A percentile compares a stretch with the other conserved stretches of the same genome.
Evolutionary conservation across 1,284 basidiomycete species (phyloP).

Genomic region (Leccinum glutinopallens): DNA sequence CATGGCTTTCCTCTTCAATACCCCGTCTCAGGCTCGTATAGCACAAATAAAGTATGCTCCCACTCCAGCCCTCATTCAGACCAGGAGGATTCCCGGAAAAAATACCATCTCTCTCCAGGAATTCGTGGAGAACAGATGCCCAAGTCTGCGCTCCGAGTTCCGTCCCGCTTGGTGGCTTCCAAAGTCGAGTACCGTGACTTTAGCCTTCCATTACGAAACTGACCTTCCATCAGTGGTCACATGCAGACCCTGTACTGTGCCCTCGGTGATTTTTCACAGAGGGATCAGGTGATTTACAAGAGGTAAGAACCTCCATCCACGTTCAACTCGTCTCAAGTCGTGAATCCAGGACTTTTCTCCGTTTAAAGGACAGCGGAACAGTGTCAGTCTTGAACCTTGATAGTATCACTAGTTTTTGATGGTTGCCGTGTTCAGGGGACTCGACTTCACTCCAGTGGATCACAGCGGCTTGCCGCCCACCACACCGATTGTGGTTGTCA

Average conservation of each 20-base stretch:
- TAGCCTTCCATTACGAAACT: conserved; percentile 11
- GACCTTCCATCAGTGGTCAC: conserved; percentile 55
- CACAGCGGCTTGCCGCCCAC: conserved; percentile 55
- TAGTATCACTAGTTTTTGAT: conserved; percentile 2
- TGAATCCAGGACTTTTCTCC: conserved; percentile 52
- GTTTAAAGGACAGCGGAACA: conserved; percentile 70
- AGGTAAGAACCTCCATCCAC: conserved; percentile 42
- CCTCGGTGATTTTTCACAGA: conserved; percentile 70
- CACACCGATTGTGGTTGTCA: conserved; percentile 81
- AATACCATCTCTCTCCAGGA: conserved; percentile 46
- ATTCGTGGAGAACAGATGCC: conserved; percentile 59
- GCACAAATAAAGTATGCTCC: conserved; percentile 38
- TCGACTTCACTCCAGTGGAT: conserved; percentile 71
- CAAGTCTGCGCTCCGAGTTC: conserved; percentile 56
- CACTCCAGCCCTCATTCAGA: conserved; percentile 43
- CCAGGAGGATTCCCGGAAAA: conserved; percentile 30
- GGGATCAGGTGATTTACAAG: conserved; percentile 68
- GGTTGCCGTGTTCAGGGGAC: conserved; percentile 47
- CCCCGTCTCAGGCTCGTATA: conserved; percentile 24
- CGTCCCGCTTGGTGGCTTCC: conserved; percentile 70
- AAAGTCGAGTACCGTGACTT: conserved; percentile 44
- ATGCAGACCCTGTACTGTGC: conserved; percentile 74
- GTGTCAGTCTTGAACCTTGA: conserved; percentile 46
- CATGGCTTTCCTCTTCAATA: conserved; percentile 38
- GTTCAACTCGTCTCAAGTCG: conserved; percentile 11